Evolutionary conservation across 2,329 filamentous ascomycete genomes (phyloP), one percentile per base, ranked within the genome.

Genomic region (Coccinonectria pachysandricola): DNA sequence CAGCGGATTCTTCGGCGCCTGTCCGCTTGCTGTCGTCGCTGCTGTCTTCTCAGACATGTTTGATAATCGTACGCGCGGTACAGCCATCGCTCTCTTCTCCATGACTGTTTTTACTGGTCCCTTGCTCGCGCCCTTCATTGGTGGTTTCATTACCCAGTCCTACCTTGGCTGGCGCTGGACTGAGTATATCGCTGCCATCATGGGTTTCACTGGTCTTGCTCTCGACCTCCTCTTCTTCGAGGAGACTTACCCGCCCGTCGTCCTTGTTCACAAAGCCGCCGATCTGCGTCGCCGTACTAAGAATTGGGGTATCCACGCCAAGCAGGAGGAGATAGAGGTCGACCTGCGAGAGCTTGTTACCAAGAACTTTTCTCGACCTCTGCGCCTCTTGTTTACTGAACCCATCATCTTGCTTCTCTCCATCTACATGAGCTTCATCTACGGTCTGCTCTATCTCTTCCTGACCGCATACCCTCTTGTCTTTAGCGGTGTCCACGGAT

Each of bases 381-480:
- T 81, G 43, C 65, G 69, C 24, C 67, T 82, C 37, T 64, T 84
- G 8, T 68, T 79, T 33, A 64, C 65, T 17, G 78, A 83, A 52
- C 77, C 79, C 30, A 80, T 84, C 29, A 75, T 84, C 29, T 60
- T 71, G 1, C 56, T 76, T 7, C 56, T 84, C 12, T 79, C 75
- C 19, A 59, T 83, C 29, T 84, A 84, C 55, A 79, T 78, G 62
- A 69, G 75, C 21, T 84, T 84, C 54, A 75, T 81, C 51, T 86
- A 87, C 46, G 79, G 65, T 10, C 63, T 91, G 1, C 70, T 93
- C 1, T 93, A 91, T 47, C 75, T 88, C 14, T 91, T 91, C 60
- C 64, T 94, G 27, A 87, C 83, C 0, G 81, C 84, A 1, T 92
- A 92, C 43, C 78, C 81, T 1, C 70, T 91, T 22, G 79, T 92